phyloP scores from a whole-genome alignment of 345 rosid species.

The Acer yangbiense region DNA sequence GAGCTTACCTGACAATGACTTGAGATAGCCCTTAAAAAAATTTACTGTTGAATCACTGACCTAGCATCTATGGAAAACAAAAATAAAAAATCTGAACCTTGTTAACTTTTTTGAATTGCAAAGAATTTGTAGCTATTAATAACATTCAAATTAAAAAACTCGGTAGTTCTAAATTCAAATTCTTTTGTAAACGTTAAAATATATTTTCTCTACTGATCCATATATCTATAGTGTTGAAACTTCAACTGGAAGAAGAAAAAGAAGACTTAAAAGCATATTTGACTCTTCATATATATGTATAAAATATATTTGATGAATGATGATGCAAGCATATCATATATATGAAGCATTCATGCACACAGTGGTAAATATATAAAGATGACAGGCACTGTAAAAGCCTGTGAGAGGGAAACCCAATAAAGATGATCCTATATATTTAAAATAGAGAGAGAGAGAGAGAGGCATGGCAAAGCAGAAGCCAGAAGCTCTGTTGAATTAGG shows the following conservation, averaged over 20 bases:
- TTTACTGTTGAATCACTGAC: slow-evolving; percentile 19
- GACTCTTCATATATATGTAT: no score
- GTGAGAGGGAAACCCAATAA: slow-evolving; percentile 23
- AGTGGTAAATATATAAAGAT: not conserved
- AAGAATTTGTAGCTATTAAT: not conserved
- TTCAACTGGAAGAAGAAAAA: not conserved
- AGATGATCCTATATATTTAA: slow-evolving; percentile 17
- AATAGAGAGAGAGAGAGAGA: not conserved
- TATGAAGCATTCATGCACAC: not conserved
- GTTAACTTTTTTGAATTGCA: not conserved
- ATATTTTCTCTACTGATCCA: not conserved
- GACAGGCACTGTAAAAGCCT: slow-evolving; percentile 22
- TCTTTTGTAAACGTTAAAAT: no score
- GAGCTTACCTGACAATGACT: slow-evolving; percentile 42
- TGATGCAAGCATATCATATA: not conserved
- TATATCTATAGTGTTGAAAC: not conserved
- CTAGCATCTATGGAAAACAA: not conserved
- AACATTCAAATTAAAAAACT: not conserved
- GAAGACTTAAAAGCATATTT: not conserved
- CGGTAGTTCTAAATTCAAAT: not conserved
- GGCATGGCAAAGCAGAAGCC: not conserved
- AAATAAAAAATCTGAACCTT: not conserved
- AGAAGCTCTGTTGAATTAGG: slow-evolving; percentile 6
- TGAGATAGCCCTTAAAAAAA: slow-evolving; percentile 30
- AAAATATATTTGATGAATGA: not conserved